Base-by-base conservation (phyloP, 2,329 filamentous ascomycete species). In the Ophiocordyceps camponoti-leonardi region DNA sequence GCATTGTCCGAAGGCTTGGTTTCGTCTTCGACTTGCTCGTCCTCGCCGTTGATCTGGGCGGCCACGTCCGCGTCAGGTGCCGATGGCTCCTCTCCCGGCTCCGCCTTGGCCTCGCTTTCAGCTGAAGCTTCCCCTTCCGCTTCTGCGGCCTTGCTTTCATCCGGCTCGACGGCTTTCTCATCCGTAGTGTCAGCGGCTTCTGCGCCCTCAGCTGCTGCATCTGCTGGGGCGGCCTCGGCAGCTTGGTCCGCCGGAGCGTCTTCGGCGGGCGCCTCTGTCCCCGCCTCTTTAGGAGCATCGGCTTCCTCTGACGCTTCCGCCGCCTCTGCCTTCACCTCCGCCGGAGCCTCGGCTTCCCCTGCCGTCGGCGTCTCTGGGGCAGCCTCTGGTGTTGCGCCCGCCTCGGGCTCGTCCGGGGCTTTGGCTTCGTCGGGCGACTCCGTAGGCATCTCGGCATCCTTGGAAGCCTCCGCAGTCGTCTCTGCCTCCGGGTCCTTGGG, bases 381-480 rank as follows among this genome's bases (percentile, higher is more conserved):
- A 28, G 46, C 52, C 41, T 56, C 49, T 18, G 46, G 8, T 16
- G 46, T 16, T 22, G 30, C n/a, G 22, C 39, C 23, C 4, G 26
- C 30, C 28, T 16, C n/a, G 3, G 43, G 7, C 26, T 28, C 26
- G 4, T 28, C 18, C 7, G 43, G 14, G 14, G 28, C 23, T n/a
- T 22, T 23, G 5, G n/a, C 30, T 7, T 47, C n/a, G n/a, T 41
- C 35, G 22, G 20, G 19, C 28, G 22, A 18, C 18, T 39, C 31
- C 3, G 19, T 20, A 28, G 26, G 26, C 10, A 8, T 8, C 26
- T 28, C 26, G 26, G 10, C 26, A 18, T 41, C 22, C 7, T 19
- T 42, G 13, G 18, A 18, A n/a, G 4, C 42, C 18, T 43, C 19
- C 13, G 26, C n/a, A 16, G 40, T 14, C 20, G 22, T 28, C 26